These are phyloP conservation scores for Hygrocybe punicea DNA, from an alignment of 768 basidiomycete species.

Conservation along the genomic window DNA sequence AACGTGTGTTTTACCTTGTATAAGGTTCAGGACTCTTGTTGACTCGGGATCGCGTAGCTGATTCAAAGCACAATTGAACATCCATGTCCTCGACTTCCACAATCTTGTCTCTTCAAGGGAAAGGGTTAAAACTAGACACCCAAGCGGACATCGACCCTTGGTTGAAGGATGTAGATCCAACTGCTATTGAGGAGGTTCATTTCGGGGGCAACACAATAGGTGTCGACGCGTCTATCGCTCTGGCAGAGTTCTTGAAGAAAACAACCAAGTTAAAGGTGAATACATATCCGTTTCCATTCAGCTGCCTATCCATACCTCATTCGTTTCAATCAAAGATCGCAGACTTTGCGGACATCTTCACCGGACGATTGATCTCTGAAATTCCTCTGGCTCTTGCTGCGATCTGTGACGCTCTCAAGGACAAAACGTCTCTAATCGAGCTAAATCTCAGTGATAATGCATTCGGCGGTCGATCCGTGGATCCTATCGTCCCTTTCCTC, in stretches of 20 bases:
- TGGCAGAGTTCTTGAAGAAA: constrained; percentile 73
- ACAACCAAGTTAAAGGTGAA: constrained; percentile 70
- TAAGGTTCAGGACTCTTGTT: too few relatives aligned
- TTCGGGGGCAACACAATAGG: constrained; percentile 94
- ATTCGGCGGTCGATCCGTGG: constrained; percentile 91
- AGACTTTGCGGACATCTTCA: constrained; percentile 97
- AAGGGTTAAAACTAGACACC: constrained; percentile 77
- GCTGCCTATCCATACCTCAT: background rate
- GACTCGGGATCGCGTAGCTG: too few relatives aligned
- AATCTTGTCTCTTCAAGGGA: constrained; percentile 50
- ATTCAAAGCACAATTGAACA: too few relatives aligned
- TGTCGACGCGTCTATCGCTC: constrained; percentile 80
- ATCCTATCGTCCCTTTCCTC: constrained; percentile 89
- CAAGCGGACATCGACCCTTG: constrained; percentile 72
- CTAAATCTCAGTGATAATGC: constrained; percentile 95
- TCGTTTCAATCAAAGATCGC: constrained; percentile 62
- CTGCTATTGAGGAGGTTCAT: constrained; percentile 78
- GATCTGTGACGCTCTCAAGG: constrained; percentile 82
- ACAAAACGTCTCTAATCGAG: constrained; percentile 77
- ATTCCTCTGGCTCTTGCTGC: constrained; percentile 87
- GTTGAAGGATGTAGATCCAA: constrained; percentile 61
- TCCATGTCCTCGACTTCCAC: constrained; percentile 31
- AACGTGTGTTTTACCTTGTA: too few relatives aligned
- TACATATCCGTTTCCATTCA: constrained; percentile 16
- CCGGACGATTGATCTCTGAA: constrained; percentile 91